phyloP scores from a whole-genome alignment of 495 filamentous ascomycete species.

The Neurospora africana region DNA sequence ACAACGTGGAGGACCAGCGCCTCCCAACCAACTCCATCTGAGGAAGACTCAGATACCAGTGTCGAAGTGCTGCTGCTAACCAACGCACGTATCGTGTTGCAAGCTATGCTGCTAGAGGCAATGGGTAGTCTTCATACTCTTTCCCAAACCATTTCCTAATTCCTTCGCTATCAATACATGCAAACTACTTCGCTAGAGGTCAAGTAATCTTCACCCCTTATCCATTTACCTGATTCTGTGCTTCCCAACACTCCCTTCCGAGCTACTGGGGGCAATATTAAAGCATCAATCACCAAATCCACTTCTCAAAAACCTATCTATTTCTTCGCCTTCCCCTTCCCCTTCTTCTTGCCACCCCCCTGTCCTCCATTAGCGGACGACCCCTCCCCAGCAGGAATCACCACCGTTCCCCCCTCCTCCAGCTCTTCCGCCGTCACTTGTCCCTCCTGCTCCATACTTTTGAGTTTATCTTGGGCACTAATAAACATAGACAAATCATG shows the following conservation, averaged over 20 bases:
- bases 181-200: neutral
- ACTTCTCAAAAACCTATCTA: neutral
- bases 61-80: neutral
- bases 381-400: slow-evolving; percentile 29
- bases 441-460: slow-evolving; percentile 52
- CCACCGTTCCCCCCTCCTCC: slow-evolving; percentile 38
- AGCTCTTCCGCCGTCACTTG: slow-evolving; percentile 47
- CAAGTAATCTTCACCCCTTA: neutral
- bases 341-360: slow-evolving; percentile 36
- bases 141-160: neutral
- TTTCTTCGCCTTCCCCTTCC: slow-evolving; percentile 37
- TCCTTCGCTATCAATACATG: neutral
- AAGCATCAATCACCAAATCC: neutral
- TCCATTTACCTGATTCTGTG: neutral
- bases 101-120: neutral
- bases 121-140: neutral
- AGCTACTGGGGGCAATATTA: neutral
- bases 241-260: neutral
- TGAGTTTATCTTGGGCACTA: slow-evolving; percentile 68
- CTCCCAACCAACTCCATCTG: neutral
- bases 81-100: neutral
- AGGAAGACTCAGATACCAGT: neutral
- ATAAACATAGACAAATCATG: slow-evolving; percentile 89
- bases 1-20: neutral
- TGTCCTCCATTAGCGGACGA: neutral